Conservation (phyloP, 1,284 basidiomycete species). For the Stereum hirsutum region DNA sequence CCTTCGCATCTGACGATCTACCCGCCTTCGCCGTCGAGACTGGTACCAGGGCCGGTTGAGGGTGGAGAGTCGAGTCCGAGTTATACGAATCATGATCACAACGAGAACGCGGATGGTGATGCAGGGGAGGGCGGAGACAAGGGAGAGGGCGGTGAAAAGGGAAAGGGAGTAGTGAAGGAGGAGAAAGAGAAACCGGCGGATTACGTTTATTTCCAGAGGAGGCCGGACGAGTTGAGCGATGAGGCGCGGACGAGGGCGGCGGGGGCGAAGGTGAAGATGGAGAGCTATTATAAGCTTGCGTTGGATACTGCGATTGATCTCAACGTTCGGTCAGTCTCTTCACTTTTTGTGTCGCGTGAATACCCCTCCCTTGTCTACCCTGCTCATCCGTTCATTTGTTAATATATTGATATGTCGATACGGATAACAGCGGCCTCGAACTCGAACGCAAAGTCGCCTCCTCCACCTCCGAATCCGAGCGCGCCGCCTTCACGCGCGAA, state of each 20-base stretch:
- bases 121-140: too few relatives aligned
- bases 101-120: too few relatives aligned
- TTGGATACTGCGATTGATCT: conserved; percentile 89
- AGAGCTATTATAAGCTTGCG: conserved; percentile 87
- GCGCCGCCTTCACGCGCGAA: too few relatives aligned
- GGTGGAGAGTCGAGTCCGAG: too few relatives aligned
- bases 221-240: conserved; percentile 69
- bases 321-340: conserved; percentile 58
- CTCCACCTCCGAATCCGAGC: conserved; percentile 66
- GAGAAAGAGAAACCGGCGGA: conserved; percentile 15
- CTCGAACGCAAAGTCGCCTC: conserved; percentile 73
- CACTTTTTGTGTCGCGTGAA: neutral
- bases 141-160: too few relatives aligned
- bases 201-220: conserved; percentile 70
- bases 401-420: too few relatives aligned
- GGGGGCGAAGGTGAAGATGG: conserved; percentile 83
- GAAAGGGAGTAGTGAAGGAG: too few relatives aligned
- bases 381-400: neutral
- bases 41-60: too few relatives aligned
- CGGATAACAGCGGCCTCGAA: conserved; percentile 63
- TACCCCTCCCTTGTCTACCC: conserved; percentile 5
- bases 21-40: too few relatives aligned
- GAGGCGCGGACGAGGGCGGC: conserved; percentile 75
- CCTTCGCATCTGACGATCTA: too few relatives aligned
- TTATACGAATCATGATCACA: too few relatives aligned